phyloP scores from a whole-genome alignment of 225 moss, liverwort and hornwort species.

The Polytrichum commune region DNA sequence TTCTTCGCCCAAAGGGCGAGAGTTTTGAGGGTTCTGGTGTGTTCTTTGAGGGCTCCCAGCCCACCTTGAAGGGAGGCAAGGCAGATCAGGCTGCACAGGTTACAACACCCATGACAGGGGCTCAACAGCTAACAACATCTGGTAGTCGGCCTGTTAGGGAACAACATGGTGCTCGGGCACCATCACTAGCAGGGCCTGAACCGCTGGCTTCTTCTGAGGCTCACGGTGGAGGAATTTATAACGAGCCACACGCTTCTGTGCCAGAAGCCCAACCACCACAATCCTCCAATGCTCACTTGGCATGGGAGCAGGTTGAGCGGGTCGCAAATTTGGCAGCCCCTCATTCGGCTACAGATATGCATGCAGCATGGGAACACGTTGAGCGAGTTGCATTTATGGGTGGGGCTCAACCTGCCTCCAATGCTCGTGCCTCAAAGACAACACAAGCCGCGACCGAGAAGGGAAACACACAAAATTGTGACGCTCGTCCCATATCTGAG shows the following conservation, averaged over 20 bases:
- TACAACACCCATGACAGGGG: background rate
- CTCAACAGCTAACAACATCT: background rate
- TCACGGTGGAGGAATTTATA: conserved; percentile 1
- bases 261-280: conserved; percentile 7
- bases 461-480: conserved; percentile 3
- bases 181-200: conserved; percentile 6
- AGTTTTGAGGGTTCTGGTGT: background rate
- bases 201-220: background rate
- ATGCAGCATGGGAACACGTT: conserved; percentile 12
- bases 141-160: background rate
- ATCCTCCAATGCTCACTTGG: conserved; percentile 5
- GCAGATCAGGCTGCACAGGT: conserved; percentile 1
- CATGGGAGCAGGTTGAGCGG: conserved; percentile 23
- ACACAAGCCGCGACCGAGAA: conserved; percentile 9
- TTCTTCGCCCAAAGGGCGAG: background rate
- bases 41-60: conserved; percentile 3
- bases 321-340: conserved; percentile 10
- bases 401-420: conserved; percentile 11
- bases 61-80: background rate
- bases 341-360: conserved; percentile 14
- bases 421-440: conserved; percentile 1
- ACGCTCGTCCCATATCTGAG: conserved; percentile 12
- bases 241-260: background rate
- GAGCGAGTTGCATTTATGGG: conserved; percentile 9
- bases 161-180: conserved; percentile 5